Base-by-base conservation (phyloP, 495 filamentous ascomycete genomes). In the Aspergillus biplanus region DNA sequence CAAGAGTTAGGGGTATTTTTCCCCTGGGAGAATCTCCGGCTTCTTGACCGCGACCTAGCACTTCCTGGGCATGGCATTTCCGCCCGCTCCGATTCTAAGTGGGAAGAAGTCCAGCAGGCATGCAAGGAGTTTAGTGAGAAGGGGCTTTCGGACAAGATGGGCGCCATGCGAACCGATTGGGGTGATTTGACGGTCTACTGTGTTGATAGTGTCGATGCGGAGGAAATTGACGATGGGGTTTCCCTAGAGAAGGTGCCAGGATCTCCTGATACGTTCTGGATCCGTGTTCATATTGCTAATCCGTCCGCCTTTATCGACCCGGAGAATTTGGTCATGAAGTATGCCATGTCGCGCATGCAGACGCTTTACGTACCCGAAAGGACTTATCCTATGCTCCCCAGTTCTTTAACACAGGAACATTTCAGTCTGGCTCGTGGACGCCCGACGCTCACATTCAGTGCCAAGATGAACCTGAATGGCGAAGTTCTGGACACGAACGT, bases 221-320 rank as follows among this genome's bases (percentile, higher is more conserved):
- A 85, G 46, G 93, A 97, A 67, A 91, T 96, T 56, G 95, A 99
- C 64, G 94, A 98, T 70, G 94, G 90, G 27, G 75, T 98, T 8
- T 97, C 93, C 2, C 62, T 97, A 7, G 91, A 95, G 70, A 75
- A 73, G 9, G 81, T 90, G 3, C 77, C 80, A 0, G 80, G 81
- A 5, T 84, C 89, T 15, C 64, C 75, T 16, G 73, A 78, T 62
- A 73, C 67, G 7, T 89, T 85, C 67, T 98, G 96, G 96, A 78
- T 98, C 34, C 92, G 91, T 69, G 74, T 96, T 11, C 95, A 99
- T 70, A 81, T 96, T 39, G 95, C 96, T n/a, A 95, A 98, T 69
- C 96, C 94, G 2, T 89, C 93, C 5, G 91, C 95, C n/a, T 90
- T 89, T 65, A 81, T 98, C 58, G 49, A 70, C 2, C 83, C 82